Conservation (phyloP, 73 alveolate genomes). For the Paramecium tetraurelia region DNA sequence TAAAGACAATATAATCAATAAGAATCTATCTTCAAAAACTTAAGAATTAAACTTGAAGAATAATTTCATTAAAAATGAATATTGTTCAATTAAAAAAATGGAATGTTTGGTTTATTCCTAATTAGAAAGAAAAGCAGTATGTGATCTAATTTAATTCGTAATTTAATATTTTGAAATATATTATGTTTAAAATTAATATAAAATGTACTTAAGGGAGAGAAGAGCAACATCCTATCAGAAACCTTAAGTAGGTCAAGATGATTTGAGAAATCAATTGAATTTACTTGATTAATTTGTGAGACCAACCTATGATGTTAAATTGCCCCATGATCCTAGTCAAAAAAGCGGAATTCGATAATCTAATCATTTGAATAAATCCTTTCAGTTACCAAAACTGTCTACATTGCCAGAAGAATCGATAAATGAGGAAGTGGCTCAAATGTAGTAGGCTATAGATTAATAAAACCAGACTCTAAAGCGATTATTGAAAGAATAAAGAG, state of each 20-base stretch:
- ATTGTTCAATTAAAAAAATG: too few species aligned
- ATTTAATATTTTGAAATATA: not conserved
- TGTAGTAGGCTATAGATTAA: not conserved
- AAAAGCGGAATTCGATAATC: not conserved
- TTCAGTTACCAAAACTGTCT: not conserved
- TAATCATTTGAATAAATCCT: not conserved
- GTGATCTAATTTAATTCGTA: not conserved
- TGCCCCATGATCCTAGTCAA: not conserved
- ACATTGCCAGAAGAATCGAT: not conserved
- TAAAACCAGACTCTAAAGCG: not conserved
- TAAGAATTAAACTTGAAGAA: not conserved
- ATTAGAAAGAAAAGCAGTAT: too few species aligned
- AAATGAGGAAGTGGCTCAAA: not conserved
- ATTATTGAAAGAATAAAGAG: slow-evolving; percentile 27
- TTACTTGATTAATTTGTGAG: not conserved
- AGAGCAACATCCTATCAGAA: not conserved
- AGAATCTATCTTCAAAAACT: too few species aligned
- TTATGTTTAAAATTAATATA: not conserved
- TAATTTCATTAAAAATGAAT: too few species aligned
- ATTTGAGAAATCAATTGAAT: not conserved
- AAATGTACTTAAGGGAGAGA: not conserved
- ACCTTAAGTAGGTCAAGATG: not conserved
- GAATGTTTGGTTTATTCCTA: too few species aligned
- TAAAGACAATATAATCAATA: too few species aligned
- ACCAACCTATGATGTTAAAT: not conserved